Evolutionary conservation across 352 stramenopile species (phyloP).

Genomic region (Phytophthora ohioensis): DNA sequence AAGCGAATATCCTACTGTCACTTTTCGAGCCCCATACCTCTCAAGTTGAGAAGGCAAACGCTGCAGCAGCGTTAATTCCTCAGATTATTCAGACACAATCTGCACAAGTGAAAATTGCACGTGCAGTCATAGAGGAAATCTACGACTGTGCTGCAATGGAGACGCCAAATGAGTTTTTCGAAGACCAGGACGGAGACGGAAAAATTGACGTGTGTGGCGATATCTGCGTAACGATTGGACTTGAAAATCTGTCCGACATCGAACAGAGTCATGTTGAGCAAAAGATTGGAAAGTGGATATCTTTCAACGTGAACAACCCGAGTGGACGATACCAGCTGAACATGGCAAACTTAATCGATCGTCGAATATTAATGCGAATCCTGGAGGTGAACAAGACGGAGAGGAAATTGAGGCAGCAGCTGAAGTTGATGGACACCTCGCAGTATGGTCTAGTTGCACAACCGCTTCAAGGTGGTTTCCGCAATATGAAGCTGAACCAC

Average conservation of each 20-base stretch:
- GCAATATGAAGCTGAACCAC: conserved; percentile 72
- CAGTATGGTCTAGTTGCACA: conserved; percentile 55
- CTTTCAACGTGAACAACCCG: conserved; percentile 76
- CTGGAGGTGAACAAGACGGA: conserved; percentile 72
- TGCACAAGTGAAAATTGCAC: not conserved
- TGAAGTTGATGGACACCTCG: conserved; percentile 73
- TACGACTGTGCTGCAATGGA: conserved; percentile 73
- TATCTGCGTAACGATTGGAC: conserved; percentile 80
- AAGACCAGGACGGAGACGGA: conserved; percentile 82
- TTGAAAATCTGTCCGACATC: conserved; percentile 67
- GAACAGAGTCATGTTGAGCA: conserved; percentile 77
- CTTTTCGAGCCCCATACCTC: conserved; percentile 72
- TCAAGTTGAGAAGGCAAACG: conserved; percentile 74
- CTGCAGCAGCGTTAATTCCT: conserved; percentile 67
- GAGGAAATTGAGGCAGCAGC: conserved; percentile 56
- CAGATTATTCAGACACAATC: conserved; percentile 54
- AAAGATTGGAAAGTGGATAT: conserved; percentile 83
- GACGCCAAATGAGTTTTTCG: conserved; percentile 70
- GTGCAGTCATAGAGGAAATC: conserved; percentile 39
- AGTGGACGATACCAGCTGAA: conserved; percentile 75
- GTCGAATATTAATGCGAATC: conserved; percentile 78
- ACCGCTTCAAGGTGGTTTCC: conserved; percentile 56
- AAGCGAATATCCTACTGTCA: conserved; percentile 65
- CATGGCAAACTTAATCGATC: conserved; percentile 75
- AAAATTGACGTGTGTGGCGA: conserved; percentile 86